Evolutionary conservation across 257 asterid genomes (phyloP), one percentile per base, ranked within the genome.

Genomic region (Scutellaria minor): DNA sequence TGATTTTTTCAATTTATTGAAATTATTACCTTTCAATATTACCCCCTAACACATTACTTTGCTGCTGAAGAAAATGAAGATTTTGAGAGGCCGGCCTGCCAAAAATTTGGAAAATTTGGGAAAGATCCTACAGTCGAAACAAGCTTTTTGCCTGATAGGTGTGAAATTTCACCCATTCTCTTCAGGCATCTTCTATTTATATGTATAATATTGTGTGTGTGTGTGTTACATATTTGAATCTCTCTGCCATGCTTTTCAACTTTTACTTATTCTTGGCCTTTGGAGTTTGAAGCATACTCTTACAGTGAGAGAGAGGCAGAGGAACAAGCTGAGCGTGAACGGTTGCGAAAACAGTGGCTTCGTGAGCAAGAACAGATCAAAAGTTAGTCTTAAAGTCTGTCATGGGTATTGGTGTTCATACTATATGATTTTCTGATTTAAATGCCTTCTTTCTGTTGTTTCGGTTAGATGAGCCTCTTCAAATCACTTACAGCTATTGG

Each of bases 261-360:
- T 55, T 70, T 72, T 82, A 78, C 93, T 89, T 79, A 86, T 89
- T 67, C 71, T 72, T 83, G 83, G 81, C 77, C 79, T 81, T 88
- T 87, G 84, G 89, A 82, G 84, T 78, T 86, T 85, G 87, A 94
- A 94, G 98, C 89, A 79, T 66, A 85, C 90, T 86, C 85, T 86
- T 93, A 85, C 97, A 92, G 98, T 95, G 99, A 95, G 94, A 86
- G 99, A 70, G 99, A 95, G 89, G 98, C 99, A 15, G 99, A 92
- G 90, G 99, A 95, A 81, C 95, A 90, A 84, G 98, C 98, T 72
- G 98, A 95, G 71, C 96, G 98, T 70, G 99, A 95, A 87, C 87
- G 99, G 83, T 76, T 95, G 65, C 89, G 87, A 67, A 92, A 88
- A 75, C 98, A 86, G 83, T 95, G 98, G 99, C 70, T 84, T 77